Base-by-base conservation (phyloP, 495 filamentous ascomycete species). In the Aspergillus incahuasiensis region DNA sequence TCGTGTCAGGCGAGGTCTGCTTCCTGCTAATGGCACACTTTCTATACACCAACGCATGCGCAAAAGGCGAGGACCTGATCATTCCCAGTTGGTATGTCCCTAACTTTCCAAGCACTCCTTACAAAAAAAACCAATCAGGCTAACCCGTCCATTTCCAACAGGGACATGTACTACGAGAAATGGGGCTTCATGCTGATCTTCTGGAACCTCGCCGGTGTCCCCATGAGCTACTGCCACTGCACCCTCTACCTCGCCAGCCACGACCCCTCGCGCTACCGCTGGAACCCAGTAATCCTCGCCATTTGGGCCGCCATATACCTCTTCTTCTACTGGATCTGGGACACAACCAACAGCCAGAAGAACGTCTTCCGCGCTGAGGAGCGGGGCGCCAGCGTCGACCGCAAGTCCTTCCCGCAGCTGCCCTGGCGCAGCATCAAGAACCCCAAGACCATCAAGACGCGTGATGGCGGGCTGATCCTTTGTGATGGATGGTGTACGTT, bases 111-210 rank as follows among this genome's bases (percentile, higher is more conserved):
- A 38, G n/a, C n/a, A n/a, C 15, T 13, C 30, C 12, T 50, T 19
- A 0, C 32, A 5, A 13, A 1, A 3, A n/a, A 15, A 30, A 8
- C 8, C 13, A 6, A 24, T 5, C 18, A 22, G 24, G 9, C 34
- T 50, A 39, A 50, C 34, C 1, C 3, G 28, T 1, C 16, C 5
- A 11, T 35, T 11, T 45, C 38, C 19, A 8, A 4, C 25, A 82
- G 79, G 82, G 94, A 98, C 71, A 97, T 98, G 90, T 96, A 95
- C 75, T 89, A 92, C 67, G 94, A 98, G 77, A 98, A 97, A 77
- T 95, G 91, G 84, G 94, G 94, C 55, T 98, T 97, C 75, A 95
- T 98, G 92, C 81, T 98, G 55, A 96, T 96, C 68, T 98, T 98
- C 82, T 98, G 94, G 94, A 98, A 98, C 73, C 77, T 98, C 63